Percentiles rank a stretch among this genome's conserved stretches.
These are phyloP conservation scores for Curvularia verruculosa DNA, from an alignment of 2,329 filamentous ascomycete species.

Conservation along the genomic window DNA sequence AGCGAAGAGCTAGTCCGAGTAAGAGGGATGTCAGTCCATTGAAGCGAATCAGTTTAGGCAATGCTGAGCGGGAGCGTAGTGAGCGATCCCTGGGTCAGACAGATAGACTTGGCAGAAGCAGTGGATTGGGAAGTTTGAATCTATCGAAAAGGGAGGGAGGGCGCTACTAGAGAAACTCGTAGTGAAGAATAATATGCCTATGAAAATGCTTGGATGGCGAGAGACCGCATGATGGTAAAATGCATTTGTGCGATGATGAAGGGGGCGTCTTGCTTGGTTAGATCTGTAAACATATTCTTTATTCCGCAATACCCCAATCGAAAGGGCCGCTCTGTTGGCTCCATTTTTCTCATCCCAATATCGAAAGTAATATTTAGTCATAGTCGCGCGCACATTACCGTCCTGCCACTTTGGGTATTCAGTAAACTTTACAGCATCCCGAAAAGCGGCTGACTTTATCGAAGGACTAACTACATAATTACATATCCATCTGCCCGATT, in stretches of 20 bases:
- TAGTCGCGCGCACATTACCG: background rate
- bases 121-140: conserved; percentile 34
- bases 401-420: background rate
- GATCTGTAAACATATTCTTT: background rate
- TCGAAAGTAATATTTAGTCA: background rate
- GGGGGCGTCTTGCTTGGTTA: background rate
- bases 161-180: conserved; percentile 21
- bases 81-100: conserved; percentile 22
- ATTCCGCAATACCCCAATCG: background rate
- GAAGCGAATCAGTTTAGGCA: conserved; percentile 52
- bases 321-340: background rate
- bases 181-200: background rate
- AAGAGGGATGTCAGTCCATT: conserved; percentile 51
- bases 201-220: background rate
- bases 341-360: background rate
- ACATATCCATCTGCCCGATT: too few relatives aligned
- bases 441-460: too few relatives aligned
- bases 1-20: conserved; percentile 43
- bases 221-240: background rate
- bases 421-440: background rate
- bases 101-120: conserved; percentile 27
- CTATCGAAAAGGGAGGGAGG: conserved; percentile 38
- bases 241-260: background rate
- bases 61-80: conserved; percentile 7
- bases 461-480: too few relatives aligned